Evolutionary conservation across 257 asterid genomes (phyloP), one percentile per base, ranked within the genome.

Genomic region (Lycium ferocissimum): DNA sequence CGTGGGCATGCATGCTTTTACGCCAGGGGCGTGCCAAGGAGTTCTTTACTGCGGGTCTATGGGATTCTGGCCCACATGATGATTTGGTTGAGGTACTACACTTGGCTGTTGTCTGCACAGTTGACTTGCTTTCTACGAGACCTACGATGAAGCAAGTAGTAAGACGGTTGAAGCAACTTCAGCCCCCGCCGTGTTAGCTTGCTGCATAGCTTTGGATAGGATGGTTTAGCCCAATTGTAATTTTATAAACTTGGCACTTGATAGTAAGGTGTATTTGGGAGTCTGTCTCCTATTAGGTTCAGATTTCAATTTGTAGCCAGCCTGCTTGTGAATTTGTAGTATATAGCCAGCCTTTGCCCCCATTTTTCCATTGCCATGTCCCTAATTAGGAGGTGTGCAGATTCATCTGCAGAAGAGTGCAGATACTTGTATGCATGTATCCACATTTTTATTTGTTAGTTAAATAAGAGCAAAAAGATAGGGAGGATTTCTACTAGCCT

Each of bases 101-200:
- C 80, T 78, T 94, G 89, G 99, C 97, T 0, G 93, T 96, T 75
- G 91, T 92, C 63, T 94, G 99, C 84, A 96, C 99, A 3, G 98
- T 93, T 0, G 98, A 94, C 40, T 85, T 96, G 9, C 93, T 94
- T 33, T 91, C 97, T 1, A 91, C 92, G 37, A 89, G 98, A 90
- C 98, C 99, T 11, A 92, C 95, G 0, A 96, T 96, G 99, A 94
- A 93, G 89, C 98, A 91, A 90, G 99, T 93, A 33, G 98, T 93
- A 7, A 90, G 91, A 85, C 92, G 99, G 91, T 88, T 96, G 63
- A 96, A 92, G 84, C 99, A 94, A 73, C 97, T 95, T 58, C 99
- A 93, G 70, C 99, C 98, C 0, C 97, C 96, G 1, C 88, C 96
- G 13, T 93, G 95, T 85, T 95, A 94, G 94, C 87, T 63, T 87